These are phyloP conservation scores for Cladophialophora chaetospira DNA, from an alignment of 2,329 filamentous ascomycete species.

Conservation along the genomic window DNA sequence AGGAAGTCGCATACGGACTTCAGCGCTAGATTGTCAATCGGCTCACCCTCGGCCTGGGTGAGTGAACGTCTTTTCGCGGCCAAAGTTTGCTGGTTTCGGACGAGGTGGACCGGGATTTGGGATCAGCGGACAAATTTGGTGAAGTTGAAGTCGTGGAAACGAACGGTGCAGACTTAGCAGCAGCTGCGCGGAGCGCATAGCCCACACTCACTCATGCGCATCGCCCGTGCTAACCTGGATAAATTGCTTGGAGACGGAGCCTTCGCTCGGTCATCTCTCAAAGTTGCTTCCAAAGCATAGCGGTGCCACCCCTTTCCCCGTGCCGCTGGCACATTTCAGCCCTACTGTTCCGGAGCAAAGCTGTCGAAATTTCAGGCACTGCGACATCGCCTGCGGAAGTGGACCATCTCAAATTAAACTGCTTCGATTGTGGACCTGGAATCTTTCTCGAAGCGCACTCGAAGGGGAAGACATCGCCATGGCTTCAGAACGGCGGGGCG, in stretches of 20 bases:
- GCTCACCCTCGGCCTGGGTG: not conserved
- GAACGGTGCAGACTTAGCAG: too few relatives aligned
- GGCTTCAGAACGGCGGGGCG: not conserved
- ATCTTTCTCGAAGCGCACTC: slow-evolving; percentile 20
- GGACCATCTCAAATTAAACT: slow-evolving; percentile 16
- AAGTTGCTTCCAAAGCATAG: too few relatives aligned
- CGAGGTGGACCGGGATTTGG: too few relatives aligned
- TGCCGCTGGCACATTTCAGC: not conserved
- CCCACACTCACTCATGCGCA: not conserved
- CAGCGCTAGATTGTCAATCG: slow-evolving; percentile 7
- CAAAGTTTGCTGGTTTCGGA: too few relatives aligned
- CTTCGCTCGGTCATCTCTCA: not conserved
- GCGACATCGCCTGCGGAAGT: not conserved
- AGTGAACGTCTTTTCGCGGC: too few relatives aligned
- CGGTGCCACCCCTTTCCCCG: slow-evolving; percentile 1
- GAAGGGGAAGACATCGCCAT: slow-evolving; percentile 1
- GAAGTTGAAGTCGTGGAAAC: too few relatives aligned
- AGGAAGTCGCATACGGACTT: slow-evolving; percentile 5
- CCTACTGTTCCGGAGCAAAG: not conserved
- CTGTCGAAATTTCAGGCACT: not conserved
- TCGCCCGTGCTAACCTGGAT: slow-evolving; percentile 2
- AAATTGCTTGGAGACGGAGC: not conserved
- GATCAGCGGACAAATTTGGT: too few relatives aligned
- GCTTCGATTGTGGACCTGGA: slow-evolving; percentile 25
- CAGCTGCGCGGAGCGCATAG: too few relatives aligned